These are phyloP conservation scores for maize (Zea mays) DNA, from an alignment of 176 grass and related monocot genomes.

Conservation along the genomic window DNA sequence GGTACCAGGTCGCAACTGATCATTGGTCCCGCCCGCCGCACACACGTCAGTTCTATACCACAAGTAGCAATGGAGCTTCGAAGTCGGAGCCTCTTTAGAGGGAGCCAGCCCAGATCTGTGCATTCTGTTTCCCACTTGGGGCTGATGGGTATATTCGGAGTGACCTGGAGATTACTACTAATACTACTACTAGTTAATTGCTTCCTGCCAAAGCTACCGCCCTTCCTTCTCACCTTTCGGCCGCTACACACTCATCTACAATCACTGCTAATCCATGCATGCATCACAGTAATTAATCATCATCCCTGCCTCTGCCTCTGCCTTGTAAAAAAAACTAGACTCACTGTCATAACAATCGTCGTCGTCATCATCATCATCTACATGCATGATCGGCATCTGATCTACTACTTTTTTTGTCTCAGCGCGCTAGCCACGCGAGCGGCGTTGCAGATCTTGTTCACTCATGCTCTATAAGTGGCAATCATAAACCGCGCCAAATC, in stretches of 20 bases:
- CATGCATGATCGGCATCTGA: not conserved
- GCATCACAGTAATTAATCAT: slow-evolving; percentile 20
- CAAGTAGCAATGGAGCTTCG: not conserved
- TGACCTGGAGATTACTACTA: slow-evolving; percentile 5
- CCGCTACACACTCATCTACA: slow-evolving; percentile 24
- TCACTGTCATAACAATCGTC: not conserved
- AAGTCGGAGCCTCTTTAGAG: no score
- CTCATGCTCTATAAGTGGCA: slow-evolving; percentile 34
- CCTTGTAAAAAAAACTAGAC: not conserved
- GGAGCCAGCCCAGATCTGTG: slow-evolving; percentile 5
- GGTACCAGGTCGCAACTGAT: not conserved
- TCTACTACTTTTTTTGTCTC: not conserved
- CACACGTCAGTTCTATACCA: not conserved
- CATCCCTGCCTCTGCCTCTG: not conserved
- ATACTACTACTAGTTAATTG: not conserved
- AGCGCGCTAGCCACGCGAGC: slow-evolving; percentile 1
- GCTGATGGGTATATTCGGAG: not conserved
- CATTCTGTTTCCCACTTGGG: not conserved
- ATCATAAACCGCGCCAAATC: slow-evolving; percentile 42
- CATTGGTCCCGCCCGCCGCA: not conserved
- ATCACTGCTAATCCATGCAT: slow-evolving; percentile 37
- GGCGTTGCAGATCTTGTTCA: not conserved
- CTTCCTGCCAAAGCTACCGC: slow-evolving; percentile 40
- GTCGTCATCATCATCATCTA: no score
- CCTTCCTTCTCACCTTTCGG: slow-evolving; percentile 28